Conservation (phyloP, 306 rosid genomes). For the Fagus sylvatica region DNA sequence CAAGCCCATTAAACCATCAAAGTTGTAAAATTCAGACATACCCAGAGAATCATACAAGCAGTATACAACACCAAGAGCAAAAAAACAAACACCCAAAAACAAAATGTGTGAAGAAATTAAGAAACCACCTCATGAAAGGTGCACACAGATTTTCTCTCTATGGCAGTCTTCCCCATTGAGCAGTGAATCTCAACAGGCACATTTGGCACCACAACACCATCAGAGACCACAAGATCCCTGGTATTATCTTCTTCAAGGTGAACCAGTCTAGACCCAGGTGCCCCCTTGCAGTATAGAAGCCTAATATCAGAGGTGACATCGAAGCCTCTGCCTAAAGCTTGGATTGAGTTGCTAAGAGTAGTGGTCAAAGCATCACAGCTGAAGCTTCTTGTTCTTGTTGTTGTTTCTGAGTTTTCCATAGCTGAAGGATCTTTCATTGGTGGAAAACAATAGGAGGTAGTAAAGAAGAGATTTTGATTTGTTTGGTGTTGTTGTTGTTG, state of each 20-base stretch:
- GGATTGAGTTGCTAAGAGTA: constrained; percentile 74
- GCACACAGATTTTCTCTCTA: constrained; percentile 53
- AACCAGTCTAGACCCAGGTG: constrained; percentile 86
- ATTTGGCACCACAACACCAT: constrained; percentile 54
- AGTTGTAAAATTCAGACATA: constrained; percentile 3
- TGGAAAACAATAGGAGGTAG: background rate
- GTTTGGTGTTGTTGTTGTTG: background rate
- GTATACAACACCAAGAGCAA: background rate
- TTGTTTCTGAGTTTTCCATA: constrained; percentile 36
- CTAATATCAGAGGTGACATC: constrained; percentile 96
- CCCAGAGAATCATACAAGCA: constrained; percentile 1
- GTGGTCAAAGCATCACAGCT: constrained; percentile 63
- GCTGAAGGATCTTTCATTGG: constrained; percentile 23
- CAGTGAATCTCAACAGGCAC: constrained; percentile 66
- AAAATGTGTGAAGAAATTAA: background rate
- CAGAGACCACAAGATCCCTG: constrained; percentile 62
- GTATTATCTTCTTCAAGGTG: constrained; percentile 50
- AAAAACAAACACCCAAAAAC: constrained; percentile 9
- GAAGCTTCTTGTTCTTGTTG: constrained; percentile 40
- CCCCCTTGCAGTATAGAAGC: constrained; percentile 90
- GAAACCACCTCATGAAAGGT: constrained; percentile 68
- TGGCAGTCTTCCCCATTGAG: constrained; percentile 36
- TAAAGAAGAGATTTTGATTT: background rate
- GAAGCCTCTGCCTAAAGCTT: constrained; percentile 92
- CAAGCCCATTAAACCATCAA: background rate